Base-by-base conservation (phyloP, 345 rosid species). In the Chamaenerion angustifolium region DNA sequence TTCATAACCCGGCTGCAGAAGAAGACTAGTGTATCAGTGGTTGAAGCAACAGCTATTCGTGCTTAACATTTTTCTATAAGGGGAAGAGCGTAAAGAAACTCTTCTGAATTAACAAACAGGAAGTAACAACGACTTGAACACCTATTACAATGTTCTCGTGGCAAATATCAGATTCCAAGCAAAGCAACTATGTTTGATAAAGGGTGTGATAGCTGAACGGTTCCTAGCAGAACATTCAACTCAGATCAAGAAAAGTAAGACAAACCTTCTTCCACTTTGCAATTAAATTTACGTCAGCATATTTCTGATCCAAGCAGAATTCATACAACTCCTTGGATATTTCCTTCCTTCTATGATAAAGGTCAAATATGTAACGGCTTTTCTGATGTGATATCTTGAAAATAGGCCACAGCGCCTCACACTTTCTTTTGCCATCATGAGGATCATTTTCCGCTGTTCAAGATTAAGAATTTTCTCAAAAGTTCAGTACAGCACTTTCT, bases 351-450 rank as follows among this genome's bases (percentile, higher is more conserved):
- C 74, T 56, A 58, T 80, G 61, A 13, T 75, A 78, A 35, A 83
- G 85, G 57, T 87, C 79, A 31, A 72, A 87, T 13, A 87, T 60
- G 57, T 79, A 83, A 42, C 77, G 70, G 71, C 90, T 82, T 66
- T 82, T 79, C 59, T 81, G 90, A 58, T 83, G 88, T 25, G 90
- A 68, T 40, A 81, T 76, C 67, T 83, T 81, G 63, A 81, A 83
- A 35, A 79, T 83, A 42, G 90, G 83, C 90, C 94, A 83, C 43
- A 87, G 57, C 2, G 79, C 64, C 63, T 87, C 88, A 45, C 90
- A 81, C 57, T 83, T 83, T 51, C 96, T 79, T 67, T 83, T 83
- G 10, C 87, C 89, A 64, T 87, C 90, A 57, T 77, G 87, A 1
- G 87, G 56, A 63, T 87, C 96, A 50, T 64, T 75, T 59, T 81